phyloP scores from a whole-genome alignment of 352 stramenopile genomes.

The Phytophthora boehmeriae region DNA sequence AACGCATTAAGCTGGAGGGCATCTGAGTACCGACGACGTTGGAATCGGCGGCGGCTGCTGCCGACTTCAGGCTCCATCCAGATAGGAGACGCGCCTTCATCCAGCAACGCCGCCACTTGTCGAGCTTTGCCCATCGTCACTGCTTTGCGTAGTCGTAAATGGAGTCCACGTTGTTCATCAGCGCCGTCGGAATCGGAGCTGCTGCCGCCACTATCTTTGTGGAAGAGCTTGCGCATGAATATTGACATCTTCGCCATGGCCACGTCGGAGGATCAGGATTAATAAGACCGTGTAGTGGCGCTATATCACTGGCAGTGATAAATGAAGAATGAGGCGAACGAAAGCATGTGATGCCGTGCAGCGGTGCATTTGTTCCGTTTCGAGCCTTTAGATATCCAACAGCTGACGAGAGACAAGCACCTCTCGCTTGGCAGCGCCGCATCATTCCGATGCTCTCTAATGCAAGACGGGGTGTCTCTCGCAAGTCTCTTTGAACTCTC shows the following conservation, averaged over 20 bases:
- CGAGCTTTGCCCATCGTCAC: conserved; percentile 46
- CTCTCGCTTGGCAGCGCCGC: neutral
- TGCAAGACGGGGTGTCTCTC: conserved; percentile 6
- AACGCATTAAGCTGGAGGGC: conserved; percentile 58
- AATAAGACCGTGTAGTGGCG: conserved; percentile 13
- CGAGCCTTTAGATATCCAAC: neutral
- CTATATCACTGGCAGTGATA: conserved; percentile 16
- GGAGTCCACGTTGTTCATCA: conserved; percentile 20
- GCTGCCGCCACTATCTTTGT: conserved; percentile 24
- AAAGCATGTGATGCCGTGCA: neutral
- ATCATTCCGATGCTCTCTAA: conserved; percentile 8
- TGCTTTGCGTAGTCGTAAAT: conserved; percentile 67
- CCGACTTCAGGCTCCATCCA: conserved; percentile 44
- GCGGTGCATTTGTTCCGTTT: neutral
- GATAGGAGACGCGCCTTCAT: conserved; percentile 59
- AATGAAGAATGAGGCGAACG: conserved; percentile 18
- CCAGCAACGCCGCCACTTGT: conserved; percentile 59
- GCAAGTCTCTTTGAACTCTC: neutral
- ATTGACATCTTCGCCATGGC: conserved; percentile 48
- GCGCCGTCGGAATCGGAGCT: conserved; percentile 6
- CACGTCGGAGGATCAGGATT: neutral
- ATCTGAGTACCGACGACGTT: conserved; percentile 12
- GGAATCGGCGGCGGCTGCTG: conserved; percentile 12
- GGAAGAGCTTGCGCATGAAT: conserved; percentile 58
- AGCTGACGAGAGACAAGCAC: neutral